Percentiles rank a stretch among this genome's conserved stretches.
phyloP scores from a whole-genome alignment of 2,329 filamentous ascomycete genomes.

The Aspergillus pseudotamarii region DNA sequence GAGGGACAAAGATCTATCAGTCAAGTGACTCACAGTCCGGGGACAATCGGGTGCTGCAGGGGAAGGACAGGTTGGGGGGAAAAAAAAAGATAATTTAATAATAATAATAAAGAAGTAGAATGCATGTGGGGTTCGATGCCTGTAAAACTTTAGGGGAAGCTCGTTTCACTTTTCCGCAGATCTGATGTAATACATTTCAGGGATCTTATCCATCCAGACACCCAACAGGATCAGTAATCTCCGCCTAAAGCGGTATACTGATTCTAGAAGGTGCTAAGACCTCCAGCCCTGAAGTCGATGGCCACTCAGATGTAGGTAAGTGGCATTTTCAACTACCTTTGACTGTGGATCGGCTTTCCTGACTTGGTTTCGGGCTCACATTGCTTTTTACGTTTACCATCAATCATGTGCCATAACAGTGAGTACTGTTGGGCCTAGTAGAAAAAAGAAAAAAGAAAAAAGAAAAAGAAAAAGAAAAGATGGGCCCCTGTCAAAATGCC shows the following conservation, averaged over 20 bases:
- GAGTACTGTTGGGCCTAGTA: background rate
- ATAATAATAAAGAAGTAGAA: background rate
- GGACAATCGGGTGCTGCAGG: background rate
- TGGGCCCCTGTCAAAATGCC: background rate
- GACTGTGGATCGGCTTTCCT: constrained; percentile 3
- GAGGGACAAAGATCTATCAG: background rate
- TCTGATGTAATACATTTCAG: background rate
- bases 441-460: background rate
- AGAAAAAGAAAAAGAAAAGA: background rate
- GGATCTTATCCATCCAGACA: background rate
- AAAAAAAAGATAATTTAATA: background rate
- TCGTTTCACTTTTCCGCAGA: constrained; percentile 1
- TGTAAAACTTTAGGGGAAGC: background rate
- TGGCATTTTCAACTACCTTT: background rate
- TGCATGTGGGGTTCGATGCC: background rate
- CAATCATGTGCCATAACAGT: constrained; percentile 1
- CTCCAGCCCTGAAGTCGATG: background rate
- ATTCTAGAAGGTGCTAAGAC: background rate
- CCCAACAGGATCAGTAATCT: background rate
- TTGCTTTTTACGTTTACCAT: constrained; percentile 1
- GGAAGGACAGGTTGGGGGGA: no score
- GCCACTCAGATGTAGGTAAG: background rate
- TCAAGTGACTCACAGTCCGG: background rate
- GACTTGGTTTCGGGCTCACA: background rate
- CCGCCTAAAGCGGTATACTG: background rate